phyloP scores from a whole-genome alignment of 2,329 filamentous ascomycete species.

The Huntiella bhutanensis region DNA sequence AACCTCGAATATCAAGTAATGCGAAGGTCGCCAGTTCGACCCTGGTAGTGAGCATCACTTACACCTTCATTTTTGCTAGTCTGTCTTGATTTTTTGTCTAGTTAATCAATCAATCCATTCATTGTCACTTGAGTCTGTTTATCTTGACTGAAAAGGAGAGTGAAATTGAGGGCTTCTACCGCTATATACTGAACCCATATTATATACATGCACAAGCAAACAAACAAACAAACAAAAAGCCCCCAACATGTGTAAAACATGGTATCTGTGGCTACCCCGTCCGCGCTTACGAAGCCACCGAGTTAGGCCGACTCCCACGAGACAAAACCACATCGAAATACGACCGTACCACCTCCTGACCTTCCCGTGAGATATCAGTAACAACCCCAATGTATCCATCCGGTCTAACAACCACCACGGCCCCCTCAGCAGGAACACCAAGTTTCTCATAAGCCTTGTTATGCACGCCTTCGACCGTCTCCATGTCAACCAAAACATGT shows the following conservation, averaged over 20 bases:
- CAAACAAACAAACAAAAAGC: too few species aligned
- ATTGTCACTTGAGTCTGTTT: too few species aligned
- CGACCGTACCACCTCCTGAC: conserved; percentile 17
- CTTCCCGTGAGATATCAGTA: conserved; percentile 25
- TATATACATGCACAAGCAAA: too few species aligned
- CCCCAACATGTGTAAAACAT: too few species aligned
- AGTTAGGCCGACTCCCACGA: not conserved
- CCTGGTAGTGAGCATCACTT: not conserved
- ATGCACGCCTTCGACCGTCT: conserved; percentile 25
- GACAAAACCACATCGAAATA: conserved; percentile 18
- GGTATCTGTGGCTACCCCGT: not conserved
- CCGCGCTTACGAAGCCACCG: not conserved
- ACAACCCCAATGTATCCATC: conserved; percentile 44
- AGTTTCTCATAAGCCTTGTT: conserved; percentile 35
- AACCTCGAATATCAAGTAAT: too few species aligned
- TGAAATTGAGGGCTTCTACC: too few species aligned
- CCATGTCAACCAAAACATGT: conserved; percentile 42
- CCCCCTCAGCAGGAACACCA: conserved; percentile 38
- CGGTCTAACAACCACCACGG: conserved; percentile 40
- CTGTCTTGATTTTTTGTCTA: not conserved
- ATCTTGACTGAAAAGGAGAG: too few species aligned
- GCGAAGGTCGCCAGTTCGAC: too few species aligned
- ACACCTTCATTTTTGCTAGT: not conserved
- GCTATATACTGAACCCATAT: too few species aligned
- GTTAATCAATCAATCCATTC: too few species aligned